Evolutionary conservation across 2,329 filamentous ascomycete genomes (phyloP), one percentile per base, ranked within the genome.

Genomic region (Diaporthe destruens): DNA sequence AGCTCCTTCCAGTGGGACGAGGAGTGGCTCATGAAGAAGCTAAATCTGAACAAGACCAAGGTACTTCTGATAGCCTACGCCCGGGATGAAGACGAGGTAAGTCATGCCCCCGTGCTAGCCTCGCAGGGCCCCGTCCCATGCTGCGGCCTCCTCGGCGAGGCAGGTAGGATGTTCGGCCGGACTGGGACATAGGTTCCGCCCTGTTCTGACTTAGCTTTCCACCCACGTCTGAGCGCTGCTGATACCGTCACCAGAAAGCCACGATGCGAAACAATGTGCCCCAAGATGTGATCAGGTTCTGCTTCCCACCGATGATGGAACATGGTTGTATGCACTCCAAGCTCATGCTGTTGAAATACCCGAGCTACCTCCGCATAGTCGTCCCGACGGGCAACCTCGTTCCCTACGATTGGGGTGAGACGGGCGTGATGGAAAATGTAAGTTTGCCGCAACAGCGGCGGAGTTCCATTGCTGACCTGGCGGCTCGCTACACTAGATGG

Each of bases 1-100:
- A 97, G 95, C 76, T 94, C 96, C 0, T 98, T 93, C 77, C 90
- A 96, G 79, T 96, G 94, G 91, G 92, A 98, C 75, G 88, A 92
- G 18, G 88, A 92, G 36, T 98, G 94, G 94, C 80, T 96, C 56
- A 81, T 96, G 36, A 87, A 85, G 7, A 97, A 96, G 79, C 80
- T 97, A 36, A 85, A 94, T 74, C 79, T 86, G 18, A 77, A 75
- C 14, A 86, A 80, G 70, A 94, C 92, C 0, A 91, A 89, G 75
- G 82, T 94, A n/a, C 76, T 90, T 29, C 85, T 93, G 71, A 79
- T 91, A 54, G 86, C 89, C 2, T 90, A 86, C 78, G 89, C 89
- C 4, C 81, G 82, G 6, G 82, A 83, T 70, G 86, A 90, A 47
- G 79, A 80, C 18, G 85, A 90, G 81, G 89, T 91, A 82, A 75